Conservation (phyloP, 1,284 basidiomycete genomes). For the Irpex sp. region DNA sequence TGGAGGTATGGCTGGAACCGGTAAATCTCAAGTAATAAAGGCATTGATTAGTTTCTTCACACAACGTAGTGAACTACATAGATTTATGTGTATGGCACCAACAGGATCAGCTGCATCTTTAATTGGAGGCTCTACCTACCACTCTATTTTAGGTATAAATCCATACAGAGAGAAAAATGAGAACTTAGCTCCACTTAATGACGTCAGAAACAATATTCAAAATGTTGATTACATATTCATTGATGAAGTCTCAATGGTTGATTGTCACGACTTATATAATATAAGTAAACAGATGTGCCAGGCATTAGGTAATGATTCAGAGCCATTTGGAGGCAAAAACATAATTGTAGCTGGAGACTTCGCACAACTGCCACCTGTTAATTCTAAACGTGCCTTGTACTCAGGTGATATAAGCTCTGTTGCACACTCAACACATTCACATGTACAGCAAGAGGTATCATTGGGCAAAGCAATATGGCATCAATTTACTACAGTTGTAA, state of each 20-base stretch:
- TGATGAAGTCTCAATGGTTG: slow-evolving; percentile 24
- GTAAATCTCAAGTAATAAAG: slow-evolving; percentile 33
- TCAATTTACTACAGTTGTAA: slow-evolving; percentile 18
- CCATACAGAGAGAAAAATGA: slow-evolving; percentile 8
- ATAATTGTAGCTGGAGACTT: slow-evolving; percentile 19
- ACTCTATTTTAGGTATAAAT: slow-evolving; percentile 30
- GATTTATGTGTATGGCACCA: slow-evolving; percentile 31
- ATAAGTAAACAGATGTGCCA: slow-evolving; percentile 9
- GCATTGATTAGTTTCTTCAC: slow-evolving; percentile 18
- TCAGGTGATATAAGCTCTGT: neutral
- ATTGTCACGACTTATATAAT: slow-evolving; percentile 10
- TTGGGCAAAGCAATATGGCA: slow-evolving; percentile 22
- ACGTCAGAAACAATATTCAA: no score
- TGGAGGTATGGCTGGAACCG: slow-evolving; percentile 32
- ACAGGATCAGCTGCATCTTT: slow-evolving; percentile 35
- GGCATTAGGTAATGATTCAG: neutral
- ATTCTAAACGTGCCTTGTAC: slow-evolving; percentile 2
- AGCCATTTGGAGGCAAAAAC: slow-evolving; percentile 15
- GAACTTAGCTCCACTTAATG: no score
- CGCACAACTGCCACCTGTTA: slow-evolving; percentile 14
- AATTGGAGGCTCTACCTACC: slow-evolving; percentile 35
- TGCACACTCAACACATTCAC: neutral
- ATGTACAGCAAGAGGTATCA: neutral
- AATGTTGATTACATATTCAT: slow-evolving; percentile 27
- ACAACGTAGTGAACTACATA: slow-evolving; percentile 10